phyloP scores from a whole-genome alignment of 2,329 filamentous ascomycete genomes.

The Claviceps sorghi region DNA sequence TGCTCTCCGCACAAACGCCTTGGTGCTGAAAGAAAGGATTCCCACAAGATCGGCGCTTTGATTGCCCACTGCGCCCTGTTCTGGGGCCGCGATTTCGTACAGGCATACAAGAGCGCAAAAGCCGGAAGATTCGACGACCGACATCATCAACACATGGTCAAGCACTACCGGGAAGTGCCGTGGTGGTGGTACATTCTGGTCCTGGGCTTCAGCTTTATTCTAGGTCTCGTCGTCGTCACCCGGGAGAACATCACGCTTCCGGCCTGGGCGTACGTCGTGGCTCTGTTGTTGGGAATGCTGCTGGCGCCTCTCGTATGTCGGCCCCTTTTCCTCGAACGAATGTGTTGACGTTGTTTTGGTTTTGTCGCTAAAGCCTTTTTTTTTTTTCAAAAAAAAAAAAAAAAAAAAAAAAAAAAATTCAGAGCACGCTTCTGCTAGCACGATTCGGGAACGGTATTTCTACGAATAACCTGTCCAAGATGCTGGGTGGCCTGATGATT shows the following conservation, averaged over 20 bases:
- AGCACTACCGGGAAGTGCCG: constrained; percentile 33
- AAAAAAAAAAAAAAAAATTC: not conserved
- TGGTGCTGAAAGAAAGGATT: not conserved
- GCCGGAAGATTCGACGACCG: constrained; percentile 29
- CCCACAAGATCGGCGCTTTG: constrained; percentile 36
- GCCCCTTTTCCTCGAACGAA: not conserved
- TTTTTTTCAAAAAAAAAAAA: too few species aligned
- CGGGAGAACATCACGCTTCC: constrained; percentile 22
- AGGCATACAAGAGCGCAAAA: constrained; percentile 22
- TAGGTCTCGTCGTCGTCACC: constrained; percentile 20
- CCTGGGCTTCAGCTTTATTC: constrained; percentile 18
- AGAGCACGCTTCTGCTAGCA: constrained; percentile 37
- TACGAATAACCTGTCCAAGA: constrained; percentile 36
- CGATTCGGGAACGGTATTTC: constrained; percentile 36
- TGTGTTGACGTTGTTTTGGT: not conserved
- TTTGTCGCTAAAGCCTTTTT: not conserved
- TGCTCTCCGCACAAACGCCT: too few species aligned
- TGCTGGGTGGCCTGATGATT: constrained; percentile 37
- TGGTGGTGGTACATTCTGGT: constrained; percentile 22
- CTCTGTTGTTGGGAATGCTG: constrained; percentile 15
- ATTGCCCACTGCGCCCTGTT: constrained; percentile 38
- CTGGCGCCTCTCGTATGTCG: constrained; percentile 1
- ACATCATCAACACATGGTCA: constrained; percentile 37
- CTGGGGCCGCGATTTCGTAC: constrained; percentile 37
- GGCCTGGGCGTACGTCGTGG: constrained; percentile 21